A percentile compares a stretch with the other conserved stretches of the same genome.
These are phyloP conservation scores for Tetragonia tetragonoides DNA, from an alignment of 148 eudicot genomes.

Conservation along the genomic window DNA sequence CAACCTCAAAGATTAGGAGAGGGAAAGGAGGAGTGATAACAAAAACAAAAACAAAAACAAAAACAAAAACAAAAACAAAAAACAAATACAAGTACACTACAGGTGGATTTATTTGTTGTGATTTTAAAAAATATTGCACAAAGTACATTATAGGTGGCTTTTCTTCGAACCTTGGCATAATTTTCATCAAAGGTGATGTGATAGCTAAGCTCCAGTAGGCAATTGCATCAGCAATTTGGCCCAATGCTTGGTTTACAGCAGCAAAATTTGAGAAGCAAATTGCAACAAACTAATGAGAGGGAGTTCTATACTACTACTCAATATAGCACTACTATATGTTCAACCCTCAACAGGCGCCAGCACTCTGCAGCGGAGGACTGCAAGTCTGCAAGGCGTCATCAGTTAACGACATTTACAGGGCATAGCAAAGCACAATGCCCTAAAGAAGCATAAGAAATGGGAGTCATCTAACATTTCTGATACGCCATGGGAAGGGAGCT, in stretches of 20 bases:
- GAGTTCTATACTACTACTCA: slow-evolving; percentile 52
- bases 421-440: not conserved
- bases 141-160: no score
- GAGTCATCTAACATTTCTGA: not conserved
- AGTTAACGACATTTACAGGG: not conserved
- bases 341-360: slow-evolving; percentile 75
- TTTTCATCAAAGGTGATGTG: slow-evolving; percentile 69
- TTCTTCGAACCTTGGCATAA: slow-evolving; percentile 61
- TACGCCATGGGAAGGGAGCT: not conserved
- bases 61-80: not conserved
- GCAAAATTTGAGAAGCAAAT: slow-evolving; percentile 92
- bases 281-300: slow-evolving; percentile 65
- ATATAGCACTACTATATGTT: slow-evolving; percentile 72
- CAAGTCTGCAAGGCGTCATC: slow-evolving; percentile 8
- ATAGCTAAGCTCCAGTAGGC: slow-evolving; percentile 91
- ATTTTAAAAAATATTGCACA: no score
- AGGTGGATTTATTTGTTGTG: not conserved
- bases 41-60: not conserved
- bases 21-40: not conserved
- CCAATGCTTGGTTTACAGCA: slow-evolving; percentile 76
- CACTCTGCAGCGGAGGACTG: slow-evolving; percentile 43
- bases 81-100: not conserved
- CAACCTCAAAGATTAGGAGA: no score
- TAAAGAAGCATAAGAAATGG: not conserved
- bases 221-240: slow-evolving; percentile 80